Evolutionary conservation across 106 monocot genomes (phyloP).

Genomic region (Chionographis japonica): DNA sequence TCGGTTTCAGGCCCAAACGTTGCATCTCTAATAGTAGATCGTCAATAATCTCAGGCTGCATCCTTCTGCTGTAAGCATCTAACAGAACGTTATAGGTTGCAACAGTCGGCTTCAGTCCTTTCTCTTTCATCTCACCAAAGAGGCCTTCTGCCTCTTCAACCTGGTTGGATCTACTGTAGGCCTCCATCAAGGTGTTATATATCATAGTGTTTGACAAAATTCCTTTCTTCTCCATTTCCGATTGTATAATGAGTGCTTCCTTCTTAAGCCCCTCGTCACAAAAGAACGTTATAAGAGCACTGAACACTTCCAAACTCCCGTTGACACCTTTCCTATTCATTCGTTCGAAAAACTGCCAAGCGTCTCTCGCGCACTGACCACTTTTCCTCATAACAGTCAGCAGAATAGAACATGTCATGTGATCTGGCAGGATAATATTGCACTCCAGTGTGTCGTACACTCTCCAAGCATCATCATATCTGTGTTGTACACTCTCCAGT

Average conservation of each 20-base stretch:
- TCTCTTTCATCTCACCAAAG: conserved; percentile 80
- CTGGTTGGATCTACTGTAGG: conserved; percentile 73
- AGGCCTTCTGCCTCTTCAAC: conserved; percentile 92
- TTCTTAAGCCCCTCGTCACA: conserved; percentile 81
- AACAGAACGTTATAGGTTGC: conserved; percentile 83
- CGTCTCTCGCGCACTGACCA: conserved; percentile 63
- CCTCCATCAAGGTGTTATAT: conserved; percentile 92
- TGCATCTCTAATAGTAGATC: conserved; percentile 71
- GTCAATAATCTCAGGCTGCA: conserved; percentile 78
- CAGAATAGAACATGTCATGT: conserved; percentile 79
- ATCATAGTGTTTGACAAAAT: conserved; percentile 70
- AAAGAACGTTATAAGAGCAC: conserved; percentile 75
- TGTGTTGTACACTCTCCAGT: conserved; percentile 18
- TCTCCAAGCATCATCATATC: conserved; percentile 89
- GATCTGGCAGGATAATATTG: conserved; percentile 75
- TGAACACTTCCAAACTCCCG: conserved; percentile 60
- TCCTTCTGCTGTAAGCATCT: conserved; percentile 87
- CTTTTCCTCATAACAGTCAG: conserved; percentile 70
- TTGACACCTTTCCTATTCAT: conserved; percentile 86
- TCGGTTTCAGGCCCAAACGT: conserved; percentile 46
- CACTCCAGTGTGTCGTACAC: conserved; percentile 68
- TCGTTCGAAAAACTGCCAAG: conserved; percentile 82
- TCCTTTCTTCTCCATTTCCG: conserved; percentile 91
- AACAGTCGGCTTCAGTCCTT: conserved; percentile 56
- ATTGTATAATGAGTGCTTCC: conserved; percentile 86